These are phyloP conservation scores for Epichloe aotearoae DNA, from an alignment of 2,329 filamentous ascomycete genomes.

Conservation along the genomic window DNA sequence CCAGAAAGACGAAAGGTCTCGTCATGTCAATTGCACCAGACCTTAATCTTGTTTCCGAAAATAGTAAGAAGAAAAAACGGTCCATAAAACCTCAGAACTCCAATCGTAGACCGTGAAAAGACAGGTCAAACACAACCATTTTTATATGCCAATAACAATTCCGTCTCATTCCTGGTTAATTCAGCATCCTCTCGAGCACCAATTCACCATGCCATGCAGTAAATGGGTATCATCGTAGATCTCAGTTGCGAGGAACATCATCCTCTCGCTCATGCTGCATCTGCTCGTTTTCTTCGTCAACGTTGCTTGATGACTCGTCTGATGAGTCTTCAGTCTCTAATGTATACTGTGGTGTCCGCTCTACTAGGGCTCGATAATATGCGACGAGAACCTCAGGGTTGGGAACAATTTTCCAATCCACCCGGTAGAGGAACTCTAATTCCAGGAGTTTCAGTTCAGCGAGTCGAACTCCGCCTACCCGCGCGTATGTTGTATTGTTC, in stretches of 20 bases:
- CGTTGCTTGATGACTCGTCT: constrained; percentile 7
- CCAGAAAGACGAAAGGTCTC: not conserved
- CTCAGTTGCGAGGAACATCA: not conserved
- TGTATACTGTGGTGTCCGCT: constrained; percentile 42
- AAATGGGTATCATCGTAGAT: constrained; percentile 7
- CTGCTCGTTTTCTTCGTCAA: constrained; percentile 20
- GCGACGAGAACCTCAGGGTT: constrained; percentile 87
- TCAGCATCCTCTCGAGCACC: not conserved
- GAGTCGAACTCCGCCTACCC: constrained; percentile 83
- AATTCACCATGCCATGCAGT: not conserved
- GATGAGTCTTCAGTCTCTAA: constrained; percentile 28
- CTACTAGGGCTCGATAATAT: constrained; percentile 82
- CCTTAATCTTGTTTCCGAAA: not conserved
- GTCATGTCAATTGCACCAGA: not conserved
- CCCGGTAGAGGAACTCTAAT: constrained; percentile 79
- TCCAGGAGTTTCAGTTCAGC: constrained; percentile 83
- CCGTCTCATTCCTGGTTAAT: not conserved
- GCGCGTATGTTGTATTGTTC: constrained; percentile 94
- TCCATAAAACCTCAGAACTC: not conserved
- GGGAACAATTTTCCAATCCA: constrained; percentile 95
- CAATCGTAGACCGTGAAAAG: not conserved
- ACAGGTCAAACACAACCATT: not conserved
- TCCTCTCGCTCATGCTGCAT: constrained; percentile 11
- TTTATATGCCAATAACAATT: not conserved
- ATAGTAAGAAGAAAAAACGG: not conserved